A percentile compares a stretch with the other conserved stretches of the same genome.
Evolutionary conservation across 2,329 filamentous ascomycete genomes (phyloP).

Genomic region (Paecilomyces formosus): DNA sequence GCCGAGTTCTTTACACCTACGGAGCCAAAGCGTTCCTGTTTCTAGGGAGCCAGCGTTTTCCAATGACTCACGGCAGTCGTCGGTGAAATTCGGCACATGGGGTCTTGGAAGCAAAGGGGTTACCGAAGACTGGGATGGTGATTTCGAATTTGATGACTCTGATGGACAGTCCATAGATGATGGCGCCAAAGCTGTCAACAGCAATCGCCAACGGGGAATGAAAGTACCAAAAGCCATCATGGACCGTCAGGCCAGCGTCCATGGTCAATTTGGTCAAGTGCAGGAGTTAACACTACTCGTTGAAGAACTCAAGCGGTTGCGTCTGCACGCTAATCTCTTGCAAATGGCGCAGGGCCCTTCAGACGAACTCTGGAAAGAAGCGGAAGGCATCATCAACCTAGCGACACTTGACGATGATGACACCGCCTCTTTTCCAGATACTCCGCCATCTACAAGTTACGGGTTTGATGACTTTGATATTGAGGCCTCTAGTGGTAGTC

Average conservation of each 20-base stretch:
- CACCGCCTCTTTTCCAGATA: slow-evolving; percentile 41
- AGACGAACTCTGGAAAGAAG: slow-evolving; percentile 54
- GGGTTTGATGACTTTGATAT: slow-evolving; percentile 52
- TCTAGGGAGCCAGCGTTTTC: slow-evolving; percentile 43
- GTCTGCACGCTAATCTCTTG: slow-evolving; percentile 46
- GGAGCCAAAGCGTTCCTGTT: slow-evolving; percentile 60
- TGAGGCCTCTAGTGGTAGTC: slow-evolving; percentile 19
- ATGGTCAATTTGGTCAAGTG: slow-evolving; percentile 57
- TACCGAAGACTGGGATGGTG: slow-evolving; percentile 62
- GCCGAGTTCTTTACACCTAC: slow-evolving; percentile 53
- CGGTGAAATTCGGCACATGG: slow-evolving; percentile 58
- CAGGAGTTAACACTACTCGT: slow-evolving; percentile 58
- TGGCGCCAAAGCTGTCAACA: slow-evolving; percentile 26
- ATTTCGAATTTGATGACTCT: slow-evolving; percentile 57
- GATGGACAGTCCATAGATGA: slow-evolving; percentile 37
- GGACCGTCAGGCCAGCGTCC: slow-evolving; percentile 58
- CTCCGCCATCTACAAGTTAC: slow-evolving; percentile 50
- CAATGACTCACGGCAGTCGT: slow-evolving; percentile 44
- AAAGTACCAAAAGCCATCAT: slow-evolving; percentile 54
- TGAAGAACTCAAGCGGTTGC: slow-evolving; percentile 57
- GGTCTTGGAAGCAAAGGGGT: slow-evolving; percentile 59
- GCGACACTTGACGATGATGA: slow-evolving; percentile 59
- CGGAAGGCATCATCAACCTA: slow-evolving; percentile 60
- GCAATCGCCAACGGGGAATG: slow-evolving; percentile 25
- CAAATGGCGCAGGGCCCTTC: slow-evolving; percentile 48